phyloP scores from a whole-genome alignment of 2,329 filamentous ascomycete species.

The Colletotrichum aenigma region DNA sequence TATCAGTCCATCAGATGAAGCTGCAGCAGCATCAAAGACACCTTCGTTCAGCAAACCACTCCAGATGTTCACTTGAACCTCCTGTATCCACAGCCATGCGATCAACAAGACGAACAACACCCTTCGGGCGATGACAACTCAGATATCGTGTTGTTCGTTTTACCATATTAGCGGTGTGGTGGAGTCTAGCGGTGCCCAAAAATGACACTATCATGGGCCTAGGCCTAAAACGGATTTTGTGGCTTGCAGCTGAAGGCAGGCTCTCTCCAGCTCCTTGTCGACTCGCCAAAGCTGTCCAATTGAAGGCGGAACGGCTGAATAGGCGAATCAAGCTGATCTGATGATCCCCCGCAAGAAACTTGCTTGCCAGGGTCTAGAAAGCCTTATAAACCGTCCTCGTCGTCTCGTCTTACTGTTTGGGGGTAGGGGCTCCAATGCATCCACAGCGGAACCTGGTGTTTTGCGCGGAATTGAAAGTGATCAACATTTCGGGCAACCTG shows the following conservation, averaged over 20 bases:
- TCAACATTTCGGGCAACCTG: background rate
- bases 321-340: background rate
- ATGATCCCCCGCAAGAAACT: background rate
- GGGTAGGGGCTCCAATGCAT: background rate
- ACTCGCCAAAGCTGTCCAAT: conserved; percentile 14
- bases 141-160: background rate
- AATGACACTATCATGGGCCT: conserved; percentile 13
- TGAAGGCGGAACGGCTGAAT: background rate
- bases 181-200: conserved; percentile 13
- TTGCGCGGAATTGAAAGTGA: background rate
- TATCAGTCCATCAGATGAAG: background rate
- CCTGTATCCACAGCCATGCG: background rate
- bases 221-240: conserved; percentile 14
- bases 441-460: conserved; percentile 11
- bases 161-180: conserved; percentile 8
- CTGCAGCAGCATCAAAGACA: background rate
- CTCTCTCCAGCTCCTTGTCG: conserved; percentile 3
- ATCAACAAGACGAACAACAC: background rate
- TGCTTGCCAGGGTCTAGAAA: background rate
- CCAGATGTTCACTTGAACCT: background rate
- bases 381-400: background rate
- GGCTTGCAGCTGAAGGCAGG: conserved; percentile 21
- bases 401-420: background rate
- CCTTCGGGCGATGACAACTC: background rate
- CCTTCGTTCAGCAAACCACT: background rate